phyloP scores from a whole-genome alignment of 2,329 filamentous ascomycete genomes.

The Onygenales sp. region DNA sequence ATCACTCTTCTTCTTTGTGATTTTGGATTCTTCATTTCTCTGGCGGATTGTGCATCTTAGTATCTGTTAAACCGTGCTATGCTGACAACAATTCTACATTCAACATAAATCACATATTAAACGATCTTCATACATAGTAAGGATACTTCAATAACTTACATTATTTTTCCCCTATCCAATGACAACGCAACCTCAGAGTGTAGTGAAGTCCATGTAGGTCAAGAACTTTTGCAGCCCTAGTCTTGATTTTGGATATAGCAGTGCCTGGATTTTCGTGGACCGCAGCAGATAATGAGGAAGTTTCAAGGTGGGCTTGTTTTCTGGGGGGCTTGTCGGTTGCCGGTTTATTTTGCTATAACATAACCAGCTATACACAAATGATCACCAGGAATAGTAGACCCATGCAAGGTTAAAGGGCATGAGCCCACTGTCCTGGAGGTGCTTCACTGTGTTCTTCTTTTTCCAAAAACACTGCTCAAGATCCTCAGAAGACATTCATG shows the following conservation, averaged over 20 bases:
- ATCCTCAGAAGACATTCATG: conserved; percentile 33
- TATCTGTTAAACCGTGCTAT: conserved; percentile 36
- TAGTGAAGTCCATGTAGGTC: conserved; percentile 36
- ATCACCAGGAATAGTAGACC: conserved; percentile 36
- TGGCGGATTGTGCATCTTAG: conserved; percentile 16
- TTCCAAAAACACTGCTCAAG: conserved; percentile 36
- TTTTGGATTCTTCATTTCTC: neutral
- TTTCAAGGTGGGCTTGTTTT: conserved; percentile 32
- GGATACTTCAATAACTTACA: neutral
- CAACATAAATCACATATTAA: conserved; percentile 28
- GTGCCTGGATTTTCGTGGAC: conserved; percentile 21
- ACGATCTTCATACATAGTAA: neutral
- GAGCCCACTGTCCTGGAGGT: conserved; percentile 29
- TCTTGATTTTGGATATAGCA: conserved; percentile 21
- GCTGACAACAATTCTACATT: conserved; percentile 34
- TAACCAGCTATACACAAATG: conserved; percentile 34
- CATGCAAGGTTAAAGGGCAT: conserved; percentile 36
- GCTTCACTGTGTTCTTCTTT: conserved; percentile 26
- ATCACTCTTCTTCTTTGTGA: neutral
- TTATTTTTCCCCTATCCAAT: neutral
- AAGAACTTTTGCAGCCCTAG: conserved; percentile 32
- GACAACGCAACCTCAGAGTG: conserved; percentile 33
- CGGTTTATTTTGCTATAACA: conserved; percentile 29
- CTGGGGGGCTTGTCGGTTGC: conserved; percentile 27
- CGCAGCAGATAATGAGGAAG: conserved; percentile 31